phyloP scores from a whole-genome alignment of 805 yeast species.

The Lipomyces chichibuensis region DNA sequence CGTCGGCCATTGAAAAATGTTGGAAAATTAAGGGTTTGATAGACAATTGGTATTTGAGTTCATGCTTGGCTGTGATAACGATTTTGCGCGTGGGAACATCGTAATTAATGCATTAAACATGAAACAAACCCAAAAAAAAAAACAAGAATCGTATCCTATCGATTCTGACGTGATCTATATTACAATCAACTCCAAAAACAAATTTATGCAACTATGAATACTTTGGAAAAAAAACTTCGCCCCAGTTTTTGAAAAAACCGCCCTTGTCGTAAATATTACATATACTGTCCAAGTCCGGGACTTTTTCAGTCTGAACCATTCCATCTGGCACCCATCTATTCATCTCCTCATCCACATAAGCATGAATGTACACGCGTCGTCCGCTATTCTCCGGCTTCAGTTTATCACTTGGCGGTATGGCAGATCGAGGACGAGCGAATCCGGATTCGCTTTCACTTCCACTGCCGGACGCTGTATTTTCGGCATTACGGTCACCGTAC shows the following conservation, averaged over 20 bases:
- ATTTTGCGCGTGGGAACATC: neutral
- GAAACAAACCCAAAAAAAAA: too few relatives aligned
- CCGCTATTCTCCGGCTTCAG: neutral
- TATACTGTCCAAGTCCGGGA: slow-evolving; percentile 42
- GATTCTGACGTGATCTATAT: neutral
- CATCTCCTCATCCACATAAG: slow-evolving; percentile 38
- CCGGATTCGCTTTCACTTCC: slow-evolving; percentile 25
- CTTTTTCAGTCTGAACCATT: slow-evolving; percentile 34
- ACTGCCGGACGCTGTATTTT: slow-evolving; percentile 36
- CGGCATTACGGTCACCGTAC: slow-evolving; percentile 9
- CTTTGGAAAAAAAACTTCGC: slow-evolving; percentile 38
- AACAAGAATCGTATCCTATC: neutral
- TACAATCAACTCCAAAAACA: too few relatives aligned
- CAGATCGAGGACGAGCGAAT: slow-evolving; percentile 5
- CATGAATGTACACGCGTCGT: slow-evolving; percentile 28
- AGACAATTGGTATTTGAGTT: neutral
- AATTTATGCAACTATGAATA: slow-evolving; percentile 10
- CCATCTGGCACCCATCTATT: slow-evolving; percentile 35
- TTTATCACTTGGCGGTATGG: neutral
- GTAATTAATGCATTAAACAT: neutral
- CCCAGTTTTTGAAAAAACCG: slow-evolving; percentile 43
- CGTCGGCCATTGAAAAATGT: too few relatives aligned
- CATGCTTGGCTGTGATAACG: neutral
- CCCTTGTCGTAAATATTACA: slow-evolving; percentile 46
- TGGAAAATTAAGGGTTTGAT: too few relatives aligned